These are phyloP conservation scores for Sphaerulina populicola DNA, from an alignment of 2,329 filamentous ascomycete genomes.

Conservation along the genomic window DNA sequence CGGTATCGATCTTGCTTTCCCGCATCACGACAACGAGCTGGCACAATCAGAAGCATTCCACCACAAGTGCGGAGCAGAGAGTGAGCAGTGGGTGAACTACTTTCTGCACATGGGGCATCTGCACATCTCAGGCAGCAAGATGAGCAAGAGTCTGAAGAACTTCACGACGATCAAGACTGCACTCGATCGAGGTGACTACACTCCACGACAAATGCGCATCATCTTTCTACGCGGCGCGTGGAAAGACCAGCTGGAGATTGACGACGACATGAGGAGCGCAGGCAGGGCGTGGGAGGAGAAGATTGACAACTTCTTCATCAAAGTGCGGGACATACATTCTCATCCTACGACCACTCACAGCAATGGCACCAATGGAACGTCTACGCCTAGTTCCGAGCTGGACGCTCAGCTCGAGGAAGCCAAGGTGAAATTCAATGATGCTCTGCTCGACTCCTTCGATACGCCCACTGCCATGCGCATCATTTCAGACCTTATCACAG, in stretches of 20 bases:
- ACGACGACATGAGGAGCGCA: slow-evolving; percentile 58
- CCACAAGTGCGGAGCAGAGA: slow-evolving; percentile 37
- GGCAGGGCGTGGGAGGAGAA: slow-evolving; percentile 73
- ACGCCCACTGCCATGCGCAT: slow-evolving; percentile 69
- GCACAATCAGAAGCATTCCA: slow-evolving; percentile 86
- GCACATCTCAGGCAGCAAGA: slow-evolving; percentile 81
- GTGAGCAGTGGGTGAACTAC: slow-evolving; percentile 78
- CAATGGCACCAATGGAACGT: slow-evolving; percentile 17
- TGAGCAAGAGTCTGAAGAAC: slow-evolving; percentile 94
- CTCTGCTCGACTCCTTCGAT: slow-evolving; percentile 78
- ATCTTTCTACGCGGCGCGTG: slow-evolving; percentile 82
- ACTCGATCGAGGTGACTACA: slow-evolving; percentile 60
- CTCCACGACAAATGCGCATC: slow-evolving; percentile 68
- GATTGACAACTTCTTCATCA: slow-evolving; percentile 62
- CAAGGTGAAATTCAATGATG: slow-evolving; percentile 52
- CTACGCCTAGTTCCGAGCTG: slow-evolving; percentile 35
- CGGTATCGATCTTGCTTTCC: slow-evolving; percentile 83
- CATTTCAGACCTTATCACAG: slow-evolving; percentile 69
- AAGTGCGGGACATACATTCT: slow-evolving; percentile 44
- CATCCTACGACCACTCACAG: slow-evolving; percentile 12
- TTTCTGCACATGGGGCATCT: slow-evolving; percentile 94
- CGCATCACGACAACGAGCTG: slow-evolving; percentile 87
- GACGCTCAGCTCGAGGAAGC: slow-evolving; percentile 45
- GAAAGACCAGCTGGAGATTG: slow-evolving; percentile 88
- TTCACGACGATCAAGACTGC: slow-evolving; percentile 89